A percentile compares a stretch with the other conserved stretches of the same genome.
These are phyloP conservation scores for Physaria fendleri DNA, from an alignment of 345 rosid genomes.

Conservation along the genomic window DNA sequence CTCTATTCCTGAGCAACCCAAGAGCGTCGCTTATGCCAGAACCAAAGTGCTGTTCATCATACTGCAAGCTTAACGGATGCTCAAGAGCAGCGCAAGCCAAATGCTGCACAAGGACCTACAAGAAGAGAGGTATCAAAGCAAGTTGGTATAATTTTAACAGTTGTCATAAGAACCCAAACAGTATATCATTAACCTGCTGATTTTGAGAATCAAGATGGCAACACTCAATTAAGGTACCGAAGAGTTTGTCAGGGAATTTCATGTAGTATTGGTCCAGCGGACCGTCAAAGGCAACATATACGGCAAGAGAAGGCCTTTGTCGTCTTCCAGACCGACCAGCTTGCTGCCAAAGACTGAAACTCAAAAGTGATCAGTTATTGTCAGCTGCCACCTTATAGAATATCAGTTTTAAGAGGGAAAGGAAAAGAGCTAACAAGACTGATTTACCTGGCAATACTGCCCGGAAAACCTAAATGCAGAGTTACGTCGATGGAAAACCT, in stretches of 20 bases:
- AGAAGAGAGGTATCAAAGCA: slow-evolving; percentile 14
- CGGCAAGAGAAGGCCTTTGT: slow-evolving; percentile 75
- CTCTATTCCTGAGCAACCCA: slow-evolving; percentile 48
- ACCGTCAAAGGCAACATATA: slow-evolving; percentile 76
- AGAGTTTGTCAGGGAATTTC: slow-evolving; percentile 79
- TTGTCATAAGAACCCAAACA: slow-evolving; percentile 3
- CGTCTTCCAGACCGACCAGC: slow-evolving; percentile 97
- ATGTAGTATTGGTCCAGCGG: slow-evolving; percentile 93
- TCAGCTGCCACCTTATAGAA: background rate
- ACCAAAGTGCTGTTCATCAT: slow-evolving; percentile 77
- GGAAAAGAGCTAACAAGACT: slow-evolving; percentile 14
- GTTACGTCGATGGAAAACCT: too few relatives aligned
- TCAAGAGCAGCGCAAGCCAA: slow-evolving; percentile 82
- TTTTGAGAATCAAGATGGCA: slow-evolving; percentile 83
- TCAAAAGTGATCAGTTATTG: slow-evolving; percentile 15
- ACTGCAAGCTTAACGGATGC: slow-evolving; percentile 61
- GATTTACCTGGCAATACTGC: slow-evolving; percentile 81
- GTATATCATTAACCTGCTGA: slow-evolving; percentile 46
- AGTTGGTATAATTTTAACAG: slow-evolving; percentile 4
- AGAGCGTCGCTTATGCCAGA: slow-evolving; percentile 46
- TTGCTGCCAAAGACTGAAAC: slow-evolving; percentile 86
- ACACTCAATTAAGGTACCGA: slow-evolving; percentile 74
- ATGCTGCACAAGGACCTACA: slow-evolving; percentile 90
- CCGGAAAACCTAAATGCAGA: too few relatives aligned
- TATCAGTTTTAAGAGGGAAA: background rate